Percentiles rank a stretch among this genome's conserved stretches.
Evolutionary conservation across 306 rosid genomes (phyloP).

Genomic region (Pyrus communis): DNA sequence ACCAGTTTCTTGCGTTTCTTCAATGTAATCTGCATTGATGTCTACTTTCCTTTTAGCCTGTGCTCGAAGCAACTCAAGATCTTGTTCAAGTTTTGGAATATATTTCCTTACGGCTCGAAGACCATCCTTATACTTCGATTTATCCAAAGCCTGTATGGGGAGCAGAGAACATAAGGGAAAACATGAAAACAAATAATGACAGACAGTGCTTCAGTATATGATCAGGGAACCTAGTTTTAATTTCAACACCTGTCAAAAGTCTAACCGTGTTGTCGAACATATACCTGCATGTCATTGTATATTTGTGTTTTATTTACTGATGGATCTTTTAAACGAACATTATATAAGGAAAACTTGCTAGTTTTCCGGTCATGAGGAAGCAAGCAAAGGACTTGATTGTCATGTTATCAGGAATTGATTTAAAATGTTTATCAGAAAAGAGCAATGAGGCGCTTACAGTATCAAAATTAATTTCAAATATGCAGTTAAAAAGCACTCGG

Average conservation of each 20-base stretch:
- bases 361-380: neutral
- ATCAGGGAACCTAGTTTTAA: neutral
- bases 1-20: slow-evolving; percentile 33
- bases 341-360: neutral
- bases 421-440: neutral
- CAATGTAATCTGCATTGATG: slow-evolving; percentile 23
- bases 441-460: neutral
- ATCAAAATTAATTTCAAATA: neutral
- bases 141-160: slow-evolving; percentile 74
- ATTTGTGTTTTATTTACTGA: neutral
- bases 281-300: neutral
- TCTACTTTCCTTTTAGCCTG: slow-evolving; percentile 39
- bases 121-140: slow-evolving; percentile 82
- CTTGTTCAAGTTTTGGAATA: slow-evolving; percentile 76
- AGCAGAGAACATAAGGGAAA: slow-evolving; percentile 3
- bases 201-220: neutral
- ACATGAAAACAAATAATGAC: neutral
- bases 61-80: slow-evolving; percentile 69
- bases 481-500: neutral
- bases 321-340: neutral
- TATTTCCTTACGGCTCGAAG: slow-evolving; percentile 77
- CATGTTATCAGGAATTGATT: neutral
- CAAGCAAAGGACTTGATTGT: neutral
- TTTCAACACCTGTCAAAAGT: neutral
- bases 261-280: neutral